A percentile compares a stretch with the other conserved stretches of the same genome.
Evolutionary conservation across 352 stramenopile species (phyloP).

Genomic region (Pythium graminicola): DNA sequence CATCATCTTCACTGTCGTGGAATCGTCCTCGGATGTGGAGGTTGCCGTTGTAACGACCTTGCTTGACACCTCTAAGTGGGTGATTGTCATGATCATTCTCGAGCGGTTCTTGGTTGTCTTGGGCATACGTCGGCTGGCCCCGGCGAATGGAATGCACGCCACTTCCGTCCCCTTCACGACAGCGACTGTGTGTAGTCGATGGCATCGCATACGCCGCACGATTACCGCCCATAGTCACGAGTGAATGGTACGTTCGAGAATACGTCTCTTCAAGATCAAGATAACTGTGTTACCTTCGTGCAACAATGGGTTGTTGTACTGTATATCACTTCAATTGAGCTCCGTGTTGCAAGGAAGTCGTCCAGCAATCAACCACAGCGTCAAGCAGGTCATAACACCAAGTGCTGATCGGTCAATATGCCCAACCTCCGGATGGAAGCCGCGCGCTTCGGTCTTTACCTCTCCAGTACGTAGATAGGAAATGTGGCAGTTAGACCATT

Average conservation of each 20-base stretch:
- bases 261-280: constrained; percentile 24
- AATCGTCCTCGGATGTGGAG: neutral
- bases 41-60: neutral
- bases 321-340: neutral
- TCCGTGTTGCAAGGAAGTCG: constrained; percentile 14
- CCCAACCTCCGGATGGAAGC: constrained; percentile 60
- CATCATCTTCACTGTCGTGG: constrained; percentile 16
- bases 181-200: too few relatives aligned
- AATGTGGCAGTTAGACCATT: too few relatives aligned
- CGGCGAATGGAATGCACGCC: constrained; percentile 10
- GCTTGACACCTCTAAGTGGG: neutral
- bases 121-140: constrained; percentile 8
- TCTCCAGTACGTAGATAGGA: constrained; percentile 52
- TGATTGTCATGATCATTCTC: neutral
- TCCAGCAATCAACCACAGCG: constrained; percentile 8
- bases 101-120: neutral
- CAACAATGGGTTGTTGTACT: constrained; percentile 7
- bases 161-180: neutral
- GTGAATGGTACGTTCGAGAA: neutral
- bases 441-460: constrained; percentile 61
- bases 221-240: constrained; percentile 13
- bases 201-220: constrained; percentile 12
- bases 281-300: neutral
- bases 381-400: too few relatives aligned
- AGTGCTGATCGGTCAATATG: constrained; percentile 19